phyloP scores from a whole-genome alignment of 176 grass and related monocot genomes.

The Guadua angustifolia region DNA sequence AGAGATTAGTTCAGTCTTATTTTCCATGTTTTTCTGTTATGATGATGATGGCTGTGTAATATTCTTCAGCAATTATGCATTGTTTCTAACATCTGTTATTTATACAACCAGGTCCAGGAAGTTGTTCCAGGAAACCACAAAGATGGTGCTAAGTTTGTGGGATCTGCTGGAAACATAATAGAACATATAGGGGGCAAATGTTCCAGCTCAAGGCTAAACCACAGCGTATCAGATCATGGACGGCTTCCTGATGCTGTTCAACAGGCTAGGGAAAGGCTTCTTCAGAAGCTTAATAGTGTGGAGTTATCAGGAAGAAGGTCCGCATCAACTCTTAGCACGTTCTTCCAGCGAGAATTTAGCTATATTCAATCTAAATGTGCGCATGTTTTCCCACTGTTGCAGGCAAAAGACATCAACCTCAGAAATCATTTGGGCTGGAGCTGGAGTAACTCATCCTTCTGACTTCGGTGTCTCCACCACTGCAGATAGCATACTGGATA shows the following conservation, averaged over 20 bases:
- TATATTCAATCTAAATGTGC: not conserved
- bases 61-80: not conserved
- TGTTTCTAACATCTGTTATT: not conserved
- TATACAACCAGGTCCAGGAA: constrained; percentile 42
- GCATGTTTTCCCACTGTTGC: not conserved
- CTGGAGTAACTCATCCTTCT: not conserved
- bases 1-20: too few species aligned
- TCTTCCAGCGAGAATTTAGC: not conserved
- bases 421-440: constrained; percentile 14
- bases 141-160: constrained; percentile 19
- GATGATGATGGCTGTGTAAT: not conserved
- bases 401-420: constrained; percentile 45
- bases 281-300: constrained; percentile 62
- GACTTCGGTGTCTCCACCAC: constrained; percentile 5
- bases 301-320: constrained; percentile 64
- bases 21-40: not conserved
- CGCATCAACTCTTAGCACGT: not conserved
- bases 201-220: constrained; percentile 30
- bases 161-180: constrained; percentile 20
- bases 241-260: constrained; percentile 69
- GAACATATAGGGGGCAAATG: not conserved
- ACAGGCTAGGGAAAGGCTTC: constrained; percentile 75
- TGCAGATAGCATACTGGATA: constrained; percentile 20
- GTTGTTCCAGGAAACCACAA: constrained; percentile 35
- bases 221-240: constrained; percentile 44